Evolutionary conservation across 768 basidiomycete genomes (phyloP), one percentile per base, ranked within the genome.

Genomic region (Tubosaeta brunneosetosa): DNA sequence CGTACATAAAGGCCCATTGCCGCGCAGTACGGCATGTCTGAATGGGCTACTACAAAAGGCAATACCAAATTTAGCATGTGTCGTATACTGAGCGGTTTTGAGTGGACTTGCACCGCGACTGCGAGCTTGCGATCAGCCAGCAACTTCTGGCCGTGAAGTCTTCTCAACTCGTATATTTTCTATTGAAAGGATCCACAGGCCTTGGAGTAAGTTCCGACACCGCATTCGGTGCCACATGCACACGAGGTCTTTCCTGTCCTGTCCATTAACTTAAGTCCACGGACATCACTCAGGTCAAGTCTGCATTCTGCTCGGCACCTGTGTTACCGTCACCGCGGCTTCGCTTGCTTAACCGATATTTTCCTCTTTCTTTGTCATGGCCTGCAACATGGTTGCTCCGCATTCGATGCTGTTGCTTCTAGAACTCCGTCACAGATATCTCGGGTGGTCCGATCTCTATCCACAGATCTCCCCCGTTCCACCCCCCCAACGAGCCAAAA

Each of bases 241-340:
- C 68, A 62, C 65, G 64, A 64, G 66, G 66, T 56, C 55, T 59
- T 68, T 70, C 69, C 67, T 60, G 58, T 66, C 65, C 61, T 61
- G 62, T 66, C 58, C 50, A 68, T 68, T 68, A 68, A 70, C 70
- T 69, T 69, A 69, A 69, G 59, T 69, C 68, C 68, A 71, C 68
- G 68, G 68, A 71, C 68, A 70, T 69, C 62, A 59, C 61, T 53
- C 62, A 59, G 60, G 53, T 64, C 52, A 51, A 56, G 61, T 57
- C 43, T 65, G 53, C 57, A 61, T 52, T 52, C 46, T 69, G 63
- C 60, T 69, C 67, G 69, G 69, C 69, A 69, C 58, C 56, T 56
- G 63, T 56, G 49, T 36, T 69, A 55, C 67, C 69, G 69, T 69
- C 64, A 71, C 68, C 68, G 69, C 62, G 69, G 69, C 59, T 59